phyloP scores from a whole-genome alignment of 2,329 filamentous ascomycete genomes.

The Exophiala sp. region DNA sequence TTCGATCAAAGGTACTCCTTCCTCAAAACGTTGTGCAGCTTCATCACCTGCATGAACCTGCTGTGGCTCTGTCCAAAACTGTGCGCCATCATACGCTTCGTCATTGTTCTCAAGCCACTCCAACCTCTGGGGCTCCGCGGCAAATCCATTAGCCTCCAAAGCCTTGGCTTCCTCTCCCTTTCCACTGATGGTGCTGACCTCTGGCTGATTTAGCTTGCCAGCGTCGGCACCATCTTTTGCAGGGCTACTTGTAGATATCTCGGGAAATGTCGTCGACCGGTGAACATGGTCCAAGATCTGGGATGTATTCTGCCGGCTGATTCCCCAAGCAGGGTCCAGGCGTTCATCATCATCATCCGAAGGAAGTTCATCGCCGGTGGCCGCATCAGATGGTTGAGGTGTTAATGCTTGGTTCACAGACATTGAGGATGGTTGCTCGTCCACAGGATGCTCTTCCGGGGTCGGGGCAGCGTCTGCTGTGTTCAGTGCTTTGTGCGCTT shows the following conservation, averaged over 20 bases:
- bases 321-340: conserved; percentile 28
- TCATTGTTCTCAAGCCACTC: conserved; percentile 10
- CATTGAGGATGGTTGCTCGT: not conserved
- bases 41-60: conserved; percentile 11
- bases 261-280: conserved; percentile 27
- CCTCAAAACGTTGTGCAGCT: conserved; percentile 22
- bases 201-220: not conserved
- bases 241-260: conserved; percentile 3
- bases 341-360: conserved; percentile 24
- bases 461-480: not conserved
- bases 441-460: not conserved
- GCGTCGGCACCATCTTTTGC: not conserved
- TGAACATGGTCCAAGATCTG: conserved; percentile 23
- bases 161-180: not conserved
- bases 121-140: conserved; percentile 4
- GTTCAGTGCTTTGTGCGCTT: not conserved
- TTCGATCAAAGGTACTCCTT: conserved; percentile 26
- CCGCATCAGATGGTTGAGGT: not conserved
- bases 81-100: conserved; percentile 4
- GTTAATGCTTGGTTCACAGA: not conserved
- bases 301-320: conserved; percentile 21
- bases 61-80: conserved; percentile 15
- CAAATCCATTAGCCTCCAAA: conserved; percentile 1
- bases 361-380: conserved; percentile 17
- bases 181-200: not conserved